Conservation (phyloP, 345 rosid species). For the Euphorbia lathyris region DNA sequence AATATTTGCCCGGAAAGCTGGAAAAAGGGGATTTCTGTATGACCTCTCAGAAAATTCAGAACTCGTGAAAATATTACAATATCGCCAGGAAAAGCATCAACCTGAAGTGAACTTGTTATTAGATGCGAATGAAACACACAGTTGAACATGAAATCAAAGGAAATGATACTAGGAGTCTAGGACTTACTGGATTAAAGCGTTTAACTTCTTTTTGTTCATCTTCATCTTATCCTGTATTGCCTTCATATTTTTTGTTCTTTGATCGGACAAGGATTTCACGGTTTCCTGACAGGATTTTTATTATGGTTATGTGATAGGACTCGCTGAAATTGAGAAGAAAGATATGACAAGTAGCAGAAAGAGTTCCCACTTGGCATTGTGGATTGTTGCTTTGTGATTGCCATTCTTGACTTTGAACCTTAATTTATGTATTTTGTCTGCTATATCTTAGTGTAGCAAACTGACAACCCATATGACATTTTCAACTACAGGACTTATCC, state of each 20-base stretch:
- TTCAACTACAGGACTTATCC: too few relatives aligned
- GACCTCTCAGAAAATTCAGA: constrained; percentile 93
- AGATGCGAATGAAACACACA: constrained; percentile 12
- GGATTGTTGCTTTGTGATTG: too few relatives aligned
- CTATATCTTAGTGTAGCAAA: too few relatives aligned
- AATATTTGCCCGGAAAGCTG: constrained; percentile 18
- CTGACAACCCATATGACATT: too few relatives aligned
- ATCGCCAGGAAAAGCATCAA: constrained; percentile 99
- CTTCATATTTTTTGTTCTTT: constrained; percentile 78
- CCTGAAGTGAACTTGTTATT: constrained; percentile 38
- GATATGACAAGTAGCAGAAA: constrained; percentile 22
- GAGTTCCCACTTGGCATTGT: too few relatives aligned
- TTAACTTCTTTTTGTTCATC: constrained; percentile 74
- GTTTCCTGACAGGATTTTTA: constrained; percentile 56
- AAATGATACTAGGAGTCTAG: constrained; percentile 20
- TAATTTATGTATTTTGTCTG: too few relatives aligned
- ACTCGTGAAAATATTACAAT: constrained; percentile 91
- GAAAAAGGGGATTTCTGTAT: constrained; percentile 20
- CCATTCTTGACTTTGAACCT: too few relatives aligned
- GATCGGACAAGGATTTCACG: constrained; percentile 61
- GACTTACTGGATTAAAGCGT: constrained; percentile 87
- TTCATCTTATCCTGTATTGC: constrained; percentile 88
- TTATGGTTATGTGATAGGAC: constrained; percentile 10
- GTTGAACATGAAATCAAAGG: constrained; percentile 10
- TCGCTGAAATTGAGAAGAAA: constrained; percentile 19